Evolutionary conservation across 805 yeast species (phyloP).

Genomic region (Dipodascus geniculatus): DNA sequence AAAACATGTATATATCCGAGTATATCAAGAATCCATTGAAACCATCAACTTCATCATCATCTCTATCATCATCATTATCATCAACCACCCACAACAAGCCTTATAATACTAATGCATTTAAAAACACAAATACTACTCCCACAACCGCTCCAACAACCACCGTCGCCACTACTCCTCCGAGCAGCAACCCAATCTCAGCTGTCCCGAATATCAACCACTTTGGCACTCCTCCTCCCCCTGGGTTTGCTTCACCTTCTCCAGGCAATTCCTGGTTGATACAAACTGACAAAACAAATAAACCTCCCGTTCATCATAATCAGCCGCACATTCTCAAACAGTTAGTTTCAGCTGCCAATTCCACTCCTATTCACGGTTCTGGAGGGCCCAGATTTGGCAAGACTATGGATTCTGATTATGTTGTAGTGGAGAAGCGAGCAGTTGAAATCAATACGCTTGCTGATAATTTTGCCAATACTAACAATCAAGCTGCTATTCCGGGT

Average conservation of each 20-base stretch:
- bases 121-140: neutral
- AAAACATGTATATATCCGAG: constrained; percentile 75
- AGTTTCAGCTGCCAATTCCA: constrained; percentile 2
- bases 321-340: neutral
- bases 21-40: constrained; percentile 33
- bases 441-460: constrained; percentile 95
- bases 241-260: constrained; percentile 15
- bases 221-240: constrained; percentile 2
- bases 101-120: neutral
- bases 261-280: constrained; percentile 13
- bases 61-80: no score
- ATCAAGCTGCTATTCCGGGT: constrained; percentile 47
- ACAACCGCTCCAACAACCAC: neutral
- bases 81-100: neutral
- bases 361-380: neutral
- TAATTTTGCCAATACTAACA: constrained; percentile 6
- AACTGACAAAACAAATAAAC: constrained; percentile 1
- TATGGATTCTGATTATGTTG: constrained; percentile 80
- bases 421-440: constrained; percentile 86
- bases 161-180: neutral
- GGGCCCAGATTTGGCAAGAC: constrained; percentile 8
- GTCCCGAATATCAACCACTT: neutral
- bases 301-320: neutral
- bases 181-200: constrained; percentile 2
- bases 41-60: neutral